Evolutionary conservation across 1,139 yeast species (phyloP).

Genomic region (Candida pseudoviswanathii): DNA sequence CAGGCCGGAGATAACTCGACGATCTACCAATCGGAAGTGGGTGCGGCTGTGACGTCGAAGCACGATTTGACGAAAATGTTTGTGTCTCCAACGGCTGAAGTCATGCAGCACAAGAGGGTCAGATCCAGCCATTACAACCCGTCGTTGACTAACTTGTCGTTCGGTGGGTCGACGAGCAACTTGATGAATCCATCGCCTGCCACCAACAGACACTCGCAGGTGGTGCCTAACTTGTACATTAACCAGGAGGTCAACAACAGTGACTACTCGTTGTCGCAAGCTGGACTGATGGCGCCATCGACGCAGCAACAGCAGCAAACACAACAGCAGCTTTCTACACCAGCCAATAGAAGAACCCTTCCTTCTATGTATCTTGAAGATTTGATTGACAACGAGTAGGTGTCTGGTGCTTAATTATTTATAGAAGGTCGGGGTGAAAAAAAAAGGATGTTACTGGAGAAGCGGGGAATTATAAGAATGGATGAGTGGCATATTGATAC

Average conservation of each 20-base stretch:
- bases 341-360: slow-evolving; percentile 36
- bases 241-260: slow-evolving; percentile 38
- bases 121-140: slow-evolving; percentile 28
- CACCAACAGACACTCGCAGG: slow-evolving; percentile 33
- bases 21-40: slow-evolving; percentile 37
- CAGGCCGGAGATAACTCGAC: slow-evolving; percentile 43
- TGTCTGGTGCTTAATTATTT: too few relatives aligned
- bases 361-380: slow-evolving; percentile 63
- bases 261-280: slow-evolving; percentile 30
- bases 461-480: too few relatives aligned
- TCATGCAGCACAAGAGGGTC: slow-evolving; percentile 50
- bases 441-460: too few relatives aligned
- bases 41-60: slow-evolving; percentile 35
- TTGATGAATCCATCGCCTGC: slow-evolving; percentile 27
- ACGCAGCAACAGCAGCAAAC: slow-evolving; percentile 13
- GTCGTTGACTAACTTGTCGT: slow-evolving; percentile 24
- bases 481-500: background rate
- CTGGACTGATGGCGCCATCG: slow-evolving; percentile 12
- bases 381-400: slow-evolving; percentile 43
- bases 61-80: slow-evolving; percentile 57
- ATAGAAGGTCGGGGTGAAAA: too few relatives aligned
- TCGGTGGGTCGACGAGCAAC: slow-evolving; percentile 31
- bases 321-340: slow-evolving; percentile 14
- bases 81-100: slow-evolving; percentile 80
- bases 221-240: slow-evolving; percentile 40